Evolutionary conservation across 179 eudicot species (phyloP), one percentile per base, ranked within the genome.

Genomic region (Spergularia azorica): DNA sequence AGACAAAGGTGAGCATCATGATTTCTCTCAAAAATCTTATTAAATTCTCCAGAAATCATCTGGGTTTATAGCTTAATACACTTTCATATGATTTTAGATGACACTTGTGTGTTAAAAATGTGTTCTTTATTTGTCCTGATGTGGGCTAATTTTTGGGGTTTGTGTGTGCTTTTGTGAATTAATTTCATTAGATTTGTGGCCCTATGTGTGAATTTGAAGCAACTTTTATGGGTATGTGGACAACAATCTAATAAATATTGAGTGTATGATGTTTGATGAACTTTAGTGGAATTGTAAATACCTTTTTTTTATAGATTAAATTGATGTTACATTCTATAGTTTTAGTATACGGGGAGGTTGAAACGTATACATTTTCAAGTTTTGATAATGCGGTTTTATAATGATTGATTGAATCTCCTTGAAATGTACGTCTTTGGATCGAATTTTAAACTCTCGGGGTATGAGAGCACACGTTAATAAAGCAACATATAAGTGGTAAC

Each of bases 21-120:
- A 67, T 20, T 73, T 60, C 43, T 14, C 50, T 61, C 14, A 58
- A 58, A 16, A 58, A 55, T 32, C n/a, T 71, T n/a, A 51, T 56
- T 56, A 63, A 55, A 39, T 57, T 58, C 64, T 10, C 9, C 16
- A 56, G 11, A 32, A 17, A 18, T 68, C 17, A 68, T 68, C 50
- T n/a, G 36, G 7, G 32, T 68, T 12, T 3, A 17, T 68, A 48
- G 58, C 57, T 58, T 17, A 6, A 58, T 58, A 4, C 18, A 6
- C 2, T 36, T 32, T 32, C 8, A 46, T 50, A 18, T 59, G 13
- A 20, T 39, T 18, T 72, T 43, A 43, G 4, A 39, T 57, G 20
- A 32, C 16, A 32, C 15, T 43, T 60, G 20, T 38, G 38, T 9
- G 32, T 60, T 48, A 74, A 12, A 62, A 48, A 62, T 62, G 59